These are phyloP conservation scores for Emericellopsis terricola DNA, from an alignment of 495 filamentous ascomycete genomes.

Conservation along the genomic window DNA sequence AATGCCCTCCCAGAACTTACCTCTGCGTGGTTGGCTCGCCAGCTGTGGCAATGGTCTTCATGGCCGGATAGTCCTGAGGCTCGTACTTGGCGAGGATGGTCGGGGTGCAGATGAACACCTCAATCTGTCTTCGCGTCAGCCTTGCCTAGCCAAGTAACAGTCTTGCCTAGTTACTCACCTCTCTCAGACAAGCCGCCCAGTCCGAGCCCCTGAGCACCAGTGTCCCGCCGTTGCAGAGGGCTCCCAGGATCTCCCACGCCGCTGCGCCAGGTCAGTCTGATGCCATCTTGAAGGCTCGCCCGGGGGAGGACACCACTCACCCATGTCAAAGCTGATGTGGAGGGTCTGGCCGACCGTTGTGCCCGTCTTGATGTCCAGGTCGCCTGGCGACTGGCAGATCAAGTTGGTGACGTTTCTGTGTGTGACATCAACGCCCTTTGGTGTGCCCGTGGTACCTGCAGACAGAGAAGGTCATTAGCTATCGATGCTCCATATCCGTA, in stretches of 20 bases:
- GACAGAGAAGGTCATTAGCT: no score
- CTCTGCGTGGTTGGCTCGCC: constrained; percentile 4
- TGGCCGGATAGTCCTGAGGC: constrained; percentile 13
- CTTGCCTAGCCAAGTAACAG: no score
- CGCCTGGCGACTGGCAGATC: constrained; percentile 11
- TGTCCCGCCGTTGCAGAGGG: constrained; percentile 17
- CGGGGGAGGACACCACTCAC: no score
- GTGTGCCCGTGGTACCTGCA: constrained; percentile 20
- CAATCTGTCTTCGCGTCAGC: constrained; percentile 10
- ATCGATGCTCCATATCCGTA: no score
- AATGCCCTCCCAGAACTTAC: neutral
- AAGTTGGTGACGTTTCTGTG: constrained; percentile 15
- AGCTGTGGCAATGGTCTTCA: constrained; percentile 11
- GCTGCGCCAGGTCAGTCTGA: no score
- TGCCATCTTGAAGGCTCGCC: no score
- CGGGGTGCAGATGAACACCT: constrained; percentile 16
- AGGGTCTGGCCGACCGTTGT: constrained; percentile 17
- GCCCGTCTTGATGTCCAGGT: constrained; percentile 14
- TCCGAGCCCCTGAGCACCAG: constrained; percentile 11
- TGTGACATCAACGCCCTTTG: constrained; percentile 20
- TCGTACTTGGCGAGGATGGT: constrained; percentile 12
- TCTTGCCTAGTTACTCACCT: no score
- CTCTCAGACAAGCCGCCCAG: no score
- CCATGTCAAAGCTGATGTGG: constrained; percentile 21
- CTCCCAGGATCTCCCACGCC: constrained; percentile 17